These are phyloP conservation scores for Xylaria nigripes DNA, from an alignment of 495 filamentous ascomycete genomes.

Conservation along the genomic window DNA sequence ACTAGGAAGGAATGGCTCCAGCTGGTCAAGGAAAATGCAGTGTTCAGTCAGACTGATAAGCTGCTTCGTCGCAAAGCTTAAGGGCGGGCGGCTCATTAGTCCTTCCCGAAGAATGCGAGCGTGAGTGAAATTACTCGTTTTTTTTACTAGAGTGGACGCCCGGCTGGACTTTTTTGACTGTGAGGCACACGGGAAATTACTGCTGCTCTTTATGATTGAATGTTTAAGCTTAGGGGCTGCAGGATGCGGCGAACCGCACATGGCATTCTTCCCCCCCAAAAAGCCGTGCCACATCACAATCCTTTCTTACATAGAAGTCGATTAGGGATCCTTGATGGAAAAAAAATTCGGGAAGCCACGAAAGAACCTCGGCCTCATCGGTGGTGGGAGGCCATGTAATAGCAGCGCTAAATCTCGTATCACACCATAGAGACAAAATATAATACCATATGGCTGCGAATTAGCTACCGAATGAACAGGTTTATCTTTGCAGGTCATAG, in stretches of 20 bases:
- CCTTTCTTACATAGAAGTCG: too few relatives aligned
- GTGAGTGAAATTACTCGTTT: not conserved
- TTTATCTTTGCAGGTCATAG: not conserved
- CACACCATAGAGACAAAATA: not conserved
- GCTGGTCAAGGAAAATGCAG: conserved; percentile 43
- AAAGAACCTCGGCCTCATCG: not conserved
- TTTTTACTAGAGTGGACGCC: not conserved
- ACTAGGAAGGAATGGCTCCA: conserved; percentile 44
- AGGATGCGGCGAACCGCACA: not conserved
- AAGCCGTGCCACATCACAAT: not conserved
- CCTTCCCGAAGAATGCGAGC: not conserved
- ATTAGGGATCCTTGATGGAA: too few relatives aligned
- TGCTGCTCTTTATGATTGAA: not conserved
- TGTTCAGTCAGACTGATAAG: conserved; percentile 34
- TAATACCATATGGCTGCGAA: conserved; percentile 1
- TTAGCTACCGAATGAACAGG: not conserved
- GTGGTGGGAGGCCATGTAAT: not conserved
- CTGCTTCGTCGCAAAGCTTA: conserved; percentile 36
- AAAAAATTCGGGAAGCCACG: not conserved
- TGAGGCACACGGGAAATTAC: not conserved
- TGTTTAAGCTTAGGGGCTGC: not conserved
- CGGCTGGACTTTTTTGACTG: not conserved
- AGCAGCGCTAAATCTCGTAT: not conserved
- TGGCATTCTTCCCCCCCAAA: not conserved
- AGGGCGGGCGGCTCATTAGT: not conserved